These are phyloP conservation scores for Phytopythium delawarense DNA, from an alignment of 352 stramenopile genomes.

Conservation along the genomic window DNA sequence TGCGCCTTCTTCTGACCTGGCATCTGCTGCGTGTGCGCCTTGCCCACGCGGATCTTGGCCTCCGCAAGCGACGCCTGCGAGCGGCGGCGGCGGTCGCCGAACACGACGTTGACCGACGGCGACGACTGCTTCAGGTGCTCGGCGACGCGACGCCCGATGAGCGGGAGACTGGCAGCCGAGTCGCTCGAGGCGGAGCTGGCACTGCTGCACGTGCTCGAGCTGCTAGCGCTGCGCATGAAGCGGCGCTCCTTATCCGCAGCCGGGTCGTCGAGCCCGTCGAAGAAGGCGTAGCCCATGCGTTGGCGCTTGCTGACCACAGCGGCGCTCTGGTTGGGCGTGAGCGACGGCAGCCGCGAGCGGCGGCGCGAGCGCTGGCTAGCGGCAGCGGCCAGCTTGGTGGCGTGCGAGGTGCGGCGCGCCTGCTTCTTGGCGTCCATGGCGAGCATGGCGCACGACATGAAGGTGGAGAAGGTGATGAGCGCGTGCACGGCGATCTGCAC, in stretches of 20 bases:
- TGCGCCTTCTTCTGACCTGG: constrained; percentile 31
- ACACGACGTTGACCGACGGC: constrained; percentile 51
- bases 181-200: background rate
- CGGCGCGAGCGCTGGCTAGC: background rate
- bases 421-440: constrained; percentile 17
- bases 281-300: constrained; percentile 10
- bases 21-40: constrained; percentile 50
- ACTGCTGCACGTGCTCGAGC: background rate
- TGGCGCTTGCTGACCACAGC: constrained; percentile 7
- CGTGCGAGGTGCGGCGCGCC: background rate
- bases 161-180: constrained; percentile 14
- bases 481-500: constrained; percentile 28
- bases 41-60: constrained; percentile 72
- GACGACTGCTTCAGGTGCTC: constrained; percentile 32
- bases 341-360: constrained; percentile 20
- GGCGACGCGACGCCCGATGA: constrained; percentile 39
- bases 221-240: background rate
- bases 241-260: constrained; percentile 1
- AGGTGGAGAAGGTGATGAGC: constrained; percentile 53
- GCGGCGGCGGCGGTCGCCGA: constrained; percentile 47
- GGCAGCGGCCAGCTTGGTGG: background rate
- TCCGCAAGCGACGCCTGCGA: constrained; percentile 43
- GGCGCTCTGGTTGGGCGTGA: constrained; percentile 12
- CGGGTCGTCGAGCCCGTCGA: constrained; percentile 4
- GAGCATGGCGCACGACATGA: constrained; percentile 35